These are phyloP conservation scores for Sordariomycetes sp. DNA, from an alignment of 2,329 filamentous ascomycete genomes.

Conservation along the genomic window DNA sequence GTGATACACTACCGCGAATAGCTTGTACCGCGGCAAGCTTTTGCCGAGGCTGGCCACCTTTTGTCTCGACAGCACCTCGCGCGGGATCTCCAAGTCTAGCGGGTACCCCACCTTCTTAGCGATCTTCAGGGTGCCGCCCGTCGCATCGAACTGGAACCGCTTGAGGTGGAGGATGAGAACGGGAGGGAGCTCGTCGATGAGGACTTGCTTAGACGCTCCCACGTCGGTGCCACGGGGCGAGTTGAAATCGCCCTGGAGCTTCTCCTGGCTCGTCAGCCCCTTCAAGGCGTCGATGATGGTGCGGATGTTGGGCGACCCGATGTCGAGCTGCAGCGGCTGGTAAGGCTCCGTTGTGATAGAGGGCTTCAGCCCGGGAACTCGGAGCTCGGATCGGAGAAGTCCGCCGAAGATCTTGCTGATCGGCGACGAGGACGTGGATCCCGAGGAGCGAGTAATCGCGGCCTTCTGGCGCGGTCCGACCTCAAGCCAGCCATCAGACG, in stretches of 20 bases:
- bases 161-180: slow-evolving; percentile 93
- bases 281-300: slow-evolving; percentile 89
- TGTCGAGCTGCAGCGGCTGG: slow-evolving; percentile 88
- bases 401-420: slow-evolving; percentile 93
- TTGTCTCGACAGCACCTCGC: slow-evolving; percentile 71
- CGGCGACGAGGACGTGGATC: slow-evolving; percentile 62
- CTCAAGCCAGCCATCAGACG: slow-evolving; percentile 71
- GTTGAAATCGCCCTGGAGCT: slow-evolving; percentile 72
- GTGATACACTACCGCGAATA: slow-evolving; percentile 89
- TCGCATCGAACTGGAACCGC: slow-evolving; percentile 88
- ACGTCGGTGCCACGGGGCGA: slow-evolving; percentile 65
- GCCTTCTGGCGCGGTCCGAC: slow-evolving; percentile 86
- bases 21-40: slow-evolving; percentile 69
- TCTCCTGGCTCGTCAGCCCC: slow-evolving; percentile 71
- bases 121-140: slow-evolving; percentile 85
- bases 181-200: slow-evolving; percentile 82
- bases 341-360: slow-evolving; percentile 91
- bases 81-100: slow-evolving; percentile 83
- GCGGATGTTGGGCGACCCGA: slow-evolving; percentile 71
- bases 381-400: slow-evolving; percentile 77
- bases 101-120: slow-evolving; percentile 98
- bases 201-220: slow-evolving; percentile 81
- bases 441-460: slow-evolving; percentile 75
- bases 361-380: slow-evolving; percentile 73
- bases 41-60: slow-evolving; percentile 53